A percentile compares a stretch with the other conserved stretches of the same genome.
These are phyloP conservation scores for Cyphellophora attinorum DNA, from an alignment of 2,329 filamentous ascomycete species.

Conservation along the genomic window DNA sequence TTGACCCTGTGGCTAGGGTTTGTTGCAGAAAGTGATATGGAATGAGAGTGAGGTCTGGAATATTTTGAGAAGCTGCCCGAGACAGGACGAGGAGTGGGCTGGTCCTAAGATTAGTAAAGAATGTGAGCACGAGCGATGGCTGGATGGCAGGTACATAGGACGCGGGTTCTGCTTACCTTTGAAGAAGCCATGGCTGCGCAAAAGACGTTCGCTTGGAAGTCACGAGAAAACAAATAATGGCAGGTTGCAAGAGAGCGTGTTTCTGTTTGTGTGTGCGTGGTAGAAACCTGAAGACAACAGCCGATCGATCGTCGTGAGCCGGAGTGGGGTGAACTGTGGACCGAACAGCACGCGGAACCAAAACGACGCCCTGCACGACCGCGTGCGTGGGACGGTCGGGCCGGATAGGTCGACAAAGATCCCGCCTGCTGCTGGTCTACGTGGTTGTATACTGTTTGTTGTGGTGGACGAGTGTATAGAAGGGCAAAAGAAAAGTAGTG, in stretches of 20 bases:
- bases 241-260: too few relatives aligned
- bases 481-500: not conserved
- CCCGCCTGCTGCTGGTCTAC: too few relatives aligned
- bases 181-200: constrained; percentile 4
- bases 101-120: constrained; percentile 16
- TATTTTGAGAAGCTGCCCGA: constrained; percentile 18
- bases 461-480: too few relatives aligned
- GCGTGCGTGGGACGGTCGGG: not conserved
- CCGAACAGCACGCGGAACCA: not conserved
- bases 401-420: too few relatives aligned
- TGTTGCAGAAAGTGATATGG: constrained; percentile 64
- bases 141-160: constrained; percentile 4
- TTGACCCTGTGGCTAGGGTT: constrained; percentile 79
- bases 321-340: not conserved
- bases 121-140: constrained; percentile 13
- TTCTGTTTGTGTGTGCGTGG: too few relatives aligned
- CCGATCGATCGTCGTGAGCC: not conserved
- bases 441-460: too few relatives aligned
- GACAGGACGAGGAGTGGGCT: constrained; percentile 15
- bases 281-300: too few relatives aligned
- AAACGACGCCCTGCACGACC: not conserved
- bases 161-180: constrained; percentile 2
- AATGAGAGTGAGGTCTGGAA: constrained; percentile 57
- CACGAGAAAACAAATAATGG: too few relatives aligned
- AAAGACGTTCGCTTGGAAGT: too few relatives aligned